Base-by-base conservation (phyloP, 2,329 filamentous ascomycete species). In the Ophiocordyceps robertsii region DNA sequence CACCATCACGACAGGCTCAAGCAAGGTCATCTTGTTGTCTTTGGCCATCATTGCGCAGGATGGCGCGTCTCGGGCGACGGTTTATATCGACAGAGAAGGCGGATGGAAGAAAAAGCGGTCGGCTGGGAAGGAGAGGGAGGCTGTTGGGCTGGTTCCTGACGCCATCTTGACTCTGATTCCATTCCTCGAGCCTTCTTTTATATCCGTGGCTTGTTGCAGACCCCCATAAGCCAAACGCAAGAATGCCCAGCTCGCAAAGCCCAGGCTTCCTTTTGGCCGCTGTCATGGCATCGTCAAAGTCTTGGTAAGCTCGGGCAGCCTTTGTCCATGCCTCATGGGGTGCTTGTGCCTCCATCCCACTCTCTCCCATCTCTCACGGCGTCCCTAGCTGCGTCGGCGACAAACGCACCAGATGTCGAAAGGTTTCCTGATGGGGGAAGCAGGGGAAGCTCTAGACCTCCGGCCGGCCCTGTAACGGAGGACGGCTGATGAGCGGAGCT, bases 381-480 rank as follows among this genome's bases (percentile, higher is more conserved):
- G 37, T 39, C 29, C 14, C 24, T 41, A 45, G 38, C 29, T 30
- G 37, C 37, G 47, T 44, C 40, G 45, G 48, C 46, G 49, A 44
- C 40, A 44, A 50, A 55, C 48, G 54, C 53, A 52, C 37, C 44
- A 43, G 36, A 48, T 56, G 51, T 40, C 49, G 35, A 37, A 29
- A 40, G 47, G 35, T 56, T 53, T 55, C 49, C 53, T 46, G 42
- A 41, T 51, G 44, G 37, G 47, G 42, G 46, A 47, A 46, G 43
- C 31, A 47, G 39, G 32, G n/a, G 33, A 21, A 46, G 45, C 40
- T 44, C 40, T 39, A 49, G 29, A 42, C 33, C 39, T 38, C 16
- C 9, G 35, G 42, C 41, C 35, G 31, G 38, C 29, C 36, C 37
- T 27, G 21, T 36, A 19, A 30, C 21, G 16, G 41, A 29, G 40